Evolutionary conservation across 176 grass and related monocot genomes (phyloP).

Genomic region (Oryza rufipogon): DNA sequence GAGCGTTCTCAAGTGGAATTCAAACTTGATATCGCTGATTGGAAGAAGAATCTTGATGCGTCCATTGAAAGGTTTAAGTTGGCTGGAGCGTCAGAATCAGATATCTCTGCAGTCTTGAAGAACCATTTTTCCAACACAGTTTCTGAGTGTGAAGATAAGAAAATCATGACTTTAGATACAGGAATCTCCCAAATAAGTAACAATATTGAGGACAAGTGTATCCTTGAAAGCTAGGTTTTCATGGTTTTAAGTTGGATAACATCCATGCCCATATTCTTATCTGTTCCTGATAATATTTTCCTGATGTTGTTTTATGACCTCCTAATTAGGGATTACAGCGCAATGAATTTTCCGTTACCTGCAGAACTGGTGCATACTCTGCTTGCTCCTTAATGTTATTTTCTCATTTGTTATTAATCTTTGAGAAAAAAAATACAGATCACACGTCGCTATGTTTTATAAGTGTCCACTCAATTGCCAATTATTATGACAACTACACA

Average conservation of each 20-base stretch:
- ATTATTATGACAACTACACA: neutral
- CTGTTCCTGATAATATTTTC: slow-evolving; percentile 29
- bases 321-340: slow-evolving; percentile 33
- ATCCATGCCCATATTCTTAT: slow-evolving; percentile 22
- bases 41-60: slow-evolving; percentile 90
- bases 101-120: slow-evolving; percentile 84
- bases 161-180: slow-evolving; percentile 36
- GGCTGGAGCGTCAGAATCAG: slow-evolving; percentile 93
- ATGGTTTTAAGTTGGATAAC: slow-evolving; percentile 36
- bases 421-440: neutral
- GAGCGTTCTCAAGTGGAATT: slow-evolving; percentile 98
- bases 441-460: neutral
- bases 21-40: slow-evolving; percentile 73
- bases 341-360: slow-evolving; percentile 25
- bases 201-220: slow-evolving; percentile 60
- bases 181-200: slow-evolving; percentile 47
- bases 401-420: neutral
- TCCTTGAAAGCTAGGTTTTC: slow-evolving; percentile 63
- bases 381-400: slow-evolving; percentile 13
- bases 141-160: slow-evolving; percentile 63
- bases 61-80: slow-evolving; percentile 86
- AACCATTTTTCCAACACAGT: slow-evolving; percentile 82
- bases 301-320: slow-evolving; percentile 22
- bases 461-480: neutral
- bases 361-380: neutral